phyloP scores from a whole-genome alignment of 306 rosid genomes.

The Malus asiatica region DNA sequence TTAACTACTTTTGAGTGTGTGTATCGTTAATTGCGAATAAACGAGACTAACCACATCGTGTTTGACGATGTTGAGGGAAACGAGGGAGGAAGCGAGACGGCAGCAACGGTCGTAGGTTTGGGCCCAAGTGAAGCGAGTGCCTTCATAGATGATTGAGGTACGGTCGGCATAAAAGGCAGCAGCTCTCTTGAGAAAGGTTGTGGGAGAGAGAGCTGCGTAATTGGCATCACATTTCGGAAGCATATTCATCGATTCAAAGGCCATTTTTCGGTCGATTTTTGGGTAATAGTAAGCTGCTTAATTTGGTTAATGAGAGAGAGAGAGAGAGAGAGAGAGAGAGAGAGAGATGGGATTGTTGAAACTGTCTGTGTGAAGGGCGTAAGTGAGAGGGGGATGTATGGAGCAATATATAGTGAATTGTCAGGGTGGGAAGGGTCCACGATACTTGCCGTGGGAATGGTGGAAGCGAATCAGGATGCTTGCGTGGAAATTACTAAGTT shows the following conservation, averaged over 20 bases:
- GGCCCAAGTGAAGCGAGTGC: constrained; percentile 66
- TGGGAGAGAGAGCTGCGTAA: constrained; percentile 55
- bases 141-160: constrained; percentile 49
- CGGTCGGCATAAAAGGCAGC: constrained; percentile 50
- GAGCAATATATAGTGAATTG: background rate
- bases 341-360: background rate
- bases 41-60: constrained; percentile 56
- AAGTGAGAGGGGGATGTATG: background rate
- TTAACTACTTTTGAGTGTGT: too few species aligned
- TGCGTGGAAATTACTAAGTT: constrained; percentile 4
- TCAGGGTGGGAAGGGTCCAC: background rate
- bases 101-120: constrained; percentile 70
- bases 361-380: background rate
- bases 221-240: constrained; percentile 62
- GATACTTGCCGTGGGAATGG: background rate
- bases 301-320: background rate
- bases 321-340: background rate
- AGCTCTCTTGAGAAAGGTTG: constrained; percentile 63
- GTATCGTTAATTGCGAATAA: background rate
- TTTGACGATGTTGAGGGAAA: constrained; percentile 42
- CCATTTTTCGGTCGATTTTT: background rate
- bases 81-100: constrained; percentile 79
- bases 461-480: background rate
- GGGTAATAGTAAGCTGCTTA: background rate
- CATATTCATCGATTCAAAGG: constrained; percentile 30